Evolutionary conservation across 805 yeast species (phyloP), one percentile per base, ranked within the genome.

Genomic region (Yarrowia osloensis): DNA sequence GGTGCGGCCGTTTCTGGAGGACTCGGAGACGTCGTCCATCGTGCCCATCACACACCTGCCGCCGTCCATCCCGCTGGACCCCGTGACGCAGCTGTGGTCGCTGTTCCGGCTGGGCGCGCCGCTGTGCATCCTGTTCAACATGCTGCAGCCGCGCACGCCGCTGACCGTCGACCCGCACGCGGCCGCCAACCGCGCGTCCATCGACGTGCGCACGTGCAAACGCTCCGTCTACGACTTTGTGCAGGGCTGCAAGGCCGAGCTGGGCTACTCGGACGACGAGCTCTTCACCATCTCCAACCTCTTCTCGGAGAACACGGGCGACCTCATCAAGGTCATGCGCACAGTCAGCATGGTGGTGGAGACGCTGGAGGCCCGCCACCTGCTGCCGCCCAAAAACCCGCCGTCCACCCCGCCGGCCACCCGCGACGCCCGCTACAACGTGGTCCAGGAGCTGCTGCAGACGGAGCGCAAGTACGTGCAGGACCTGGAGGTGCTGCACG

Each of bases 401-500:
- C 67, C 79, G 15, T 76, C 81, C 15, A 26, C 63, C 7, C 28
- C 66, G 33, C 78, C 28, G 68, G 74, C 33, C 77, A 68, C 78
- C 17, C 77, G 81, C 12, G 91, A 86, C 73, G 82, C 87, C 68
- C 81, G 90, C 68, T 86, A 90, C 19, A 91, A 89, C 73, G 93
- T 94, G 52, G 87, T 93, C 66, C 85, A 84, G 70, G 99, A 95
- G 78, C 79, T 95, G 39, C 84, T 95, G 44, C 90, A 88, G 71
- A 91, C 97, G 4, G 99, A 95, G 78, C 83, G 98, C 71, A 92
- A 90, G 77, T 95, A 89, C 75, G 97, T 95, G 29, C 90, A 88
- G 76, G 98, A 95, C 75, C 80, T 95, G 70, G 98, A 94, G 77
- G 84, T 86, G 17, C 77, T 95, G 72, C 81, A 83, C 46, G 77